Evolutionary conservation across 768 basidiomycete genomes (phyloP), one percentile per base, ranked within the genome.

Genomic region (Boletus reticulatus): DNA sequence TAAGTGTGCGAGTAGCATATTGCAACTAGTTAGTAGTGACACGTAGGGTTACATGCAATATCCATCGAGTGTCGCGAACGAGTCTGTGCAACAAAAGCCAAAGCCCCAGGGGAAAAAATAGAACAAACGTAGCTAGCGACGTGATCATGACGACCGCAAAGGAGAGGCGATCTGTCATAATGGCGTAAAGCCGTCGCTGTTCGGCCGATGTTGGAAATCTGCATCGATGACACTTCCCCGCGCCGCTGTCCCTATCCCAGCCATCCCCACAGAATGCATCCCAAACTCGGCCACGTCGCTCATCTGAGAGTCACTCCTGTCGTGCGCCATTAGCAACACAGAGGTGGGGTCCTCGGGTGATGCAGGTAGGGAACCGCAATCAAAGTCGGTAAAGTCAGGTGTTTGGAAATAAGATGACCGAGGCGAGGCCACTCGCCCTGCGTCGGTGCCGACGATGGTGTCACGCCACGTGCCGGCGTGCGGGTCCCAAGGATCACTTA

Each of bases 201-300:
- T 62, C 50, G 48, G 36, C n/a, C 60, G 59, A 43, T 29, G 31
- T 8, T 52, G 57, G 4, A 63, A 16, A 19, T 43, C 56, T 5
- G 50, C 4, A 48, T 62, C 62, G 46, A 73, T 61, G 39, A 60
- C 41, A 55, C 75, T 70, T 24, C 73, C 65, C 4, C 76, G 62
- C 31, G 70, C 71, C 6, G 71, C 73, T 2, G 79, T 80, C 13
- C 79, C 80, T 10, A 81, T 58, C 10, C 80, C 80, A 11, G 75
- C 74, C 80, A 81, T 79, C 19, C 76, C 72, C 52, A 41, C 39
- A 2, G 52, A 47, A 4, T 14, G 19, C 56, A 59, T 27, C 19
- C 56, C 71, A 39, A 64, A 68, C 52, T 70, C 69, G 1, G 48
- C 61, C 22, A 27, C 5, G n/a, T 63, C 66, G 20, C 51, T 56